Conservation (phyloP, 2,329 filamentous ascomycete genomes). For the Botrytis galanthina region DNA sequence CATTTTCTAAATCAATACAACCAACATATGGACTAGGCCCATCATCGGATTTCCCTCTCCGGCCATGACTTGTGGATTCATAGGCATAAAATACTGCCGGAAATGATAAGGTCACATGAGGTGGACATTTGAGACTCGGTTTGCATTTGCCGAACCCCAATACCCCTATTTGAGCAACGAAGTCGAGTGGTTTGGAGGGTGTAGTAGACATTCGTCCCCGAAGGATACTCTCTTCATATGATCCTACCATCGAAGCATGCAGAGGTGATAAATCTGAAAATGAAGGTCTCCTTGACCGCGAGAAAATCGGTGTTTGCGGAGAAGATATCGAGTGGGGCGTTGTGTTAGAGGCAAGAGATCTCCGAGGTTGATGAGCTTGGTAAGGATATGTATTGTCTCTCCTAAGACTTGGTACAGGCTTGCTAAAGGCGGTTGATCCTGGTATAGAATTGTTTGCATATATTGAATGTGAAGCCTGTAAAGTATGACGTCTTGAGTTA, state of each 20-base stretch:
- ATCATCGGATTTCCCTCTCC: slow-evolving; percentile 64
- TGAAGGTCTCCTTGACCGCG: slow-evolving; percentile 65
- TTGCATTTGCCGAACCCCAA: slow-evolving; percentile 88
- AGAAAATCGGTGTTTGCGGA: slow-evolving; percentile 50
- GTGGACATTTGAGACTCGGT: slow-evolving; percentile 76
- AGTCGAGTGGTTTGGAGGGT: slow-evolving; percentile 87
- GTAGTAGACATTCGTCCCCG: slow-evolving; percentile 95
- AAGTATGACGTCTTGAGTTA: slow-evolving; percentile 63
- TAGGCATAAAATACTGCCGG: slow-evolving; percentile 97
- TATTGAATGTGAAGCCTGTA: slow-evolving; percentile 60
- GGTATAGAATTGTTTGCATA: slow-evolving; percentile 43
- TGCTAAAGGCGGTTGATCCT: slow-evolving; percentile 43
- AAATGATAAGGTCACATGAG: slow-evolving; percentile 87
- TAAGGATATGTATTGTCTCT: slow-evolving; percentile 67
- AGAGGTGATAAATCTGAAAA: slow-evolving; percentile 73
- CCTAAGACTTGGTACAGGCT: slow-evolving; percentile 48
- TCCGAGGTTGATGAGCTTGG: slow-evolving; percentile 75
- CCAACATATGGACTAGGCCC: slow-evolving; percentile 96
- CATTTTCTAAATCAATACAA: slow-evolving; percentile 84
- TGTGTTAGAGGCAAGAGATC: slow-evolving; percentile 65
- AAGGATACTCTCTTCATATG: slow-evolving; percentile 95
- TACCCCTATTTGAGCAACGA: slow-evolving; percentile 92
- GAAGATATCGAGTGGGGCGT: slow-evolving; percentile 43
- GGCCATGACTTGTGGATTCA: slow-evolving; percentile 61
- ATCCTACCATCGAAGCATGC: slow-evolving; percentile 93